Base-by-base conservation (phyloP, 257 asterid species). In the Dorcoceras hygrometricum region DNA sequence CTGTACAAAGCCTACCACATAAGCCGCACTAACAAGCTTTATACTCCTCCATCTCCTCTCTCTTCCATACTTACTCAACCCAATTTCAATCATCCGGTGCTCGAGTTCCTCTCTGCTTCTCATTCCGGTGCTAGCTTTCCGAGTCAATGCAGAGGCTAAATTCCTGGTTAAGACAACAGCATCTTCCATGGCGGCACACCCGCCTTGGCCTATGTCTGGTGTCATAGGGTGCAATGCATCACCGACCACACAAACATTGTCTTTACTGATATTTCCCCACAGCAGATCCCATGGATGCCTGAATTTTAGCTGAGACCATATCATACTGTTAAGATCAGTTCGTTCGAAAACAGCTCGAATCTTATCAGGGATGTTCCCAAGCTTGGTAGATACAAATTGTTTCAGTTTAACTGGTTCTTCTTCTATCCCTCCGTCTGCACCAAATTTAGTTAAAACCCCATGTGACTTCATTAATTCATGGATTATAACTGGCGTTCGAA, bases 161-260 rank as follows among this genome's bases (percentile, higher is more conserved):
- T 9, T 9, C 27, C 81, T 54, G 9, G 81, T 78, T 27, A 81
- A 46, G 43, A 78, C 69, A 4, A 81, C 67, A 0, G 71, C 67
- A 57, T 81, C 86, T 55, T 81, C 86, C 2, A 81, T 60, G 1
- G 81, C 79, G 3, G 66, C 23, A 48, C 83, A 78, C 9, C 76
- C 83, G 0, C 86, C 86, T 60, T 81, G 86, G 54, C 68, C 83
- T 2, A 81, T 2, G 54, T 70, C 80, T 0, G 81, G 86, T 34
- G 86, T 76, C 83, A 81, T 81, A 6, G 86, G 83, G 43, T 78
- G 86, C 19, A 81, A 61, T 0, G 86, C 83, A 5, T 81, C 86
- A 1, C 83, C 86, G 8, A 69, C 58, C 18, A 73, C 76, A 19
- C 74, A 75, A 6, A 73, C 60, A 22, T 63, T 75, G 76, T 71